Conservation (phyloP, 2,329 filamentous ascomycete species). For the Stenocarpella maydis region DNA sequence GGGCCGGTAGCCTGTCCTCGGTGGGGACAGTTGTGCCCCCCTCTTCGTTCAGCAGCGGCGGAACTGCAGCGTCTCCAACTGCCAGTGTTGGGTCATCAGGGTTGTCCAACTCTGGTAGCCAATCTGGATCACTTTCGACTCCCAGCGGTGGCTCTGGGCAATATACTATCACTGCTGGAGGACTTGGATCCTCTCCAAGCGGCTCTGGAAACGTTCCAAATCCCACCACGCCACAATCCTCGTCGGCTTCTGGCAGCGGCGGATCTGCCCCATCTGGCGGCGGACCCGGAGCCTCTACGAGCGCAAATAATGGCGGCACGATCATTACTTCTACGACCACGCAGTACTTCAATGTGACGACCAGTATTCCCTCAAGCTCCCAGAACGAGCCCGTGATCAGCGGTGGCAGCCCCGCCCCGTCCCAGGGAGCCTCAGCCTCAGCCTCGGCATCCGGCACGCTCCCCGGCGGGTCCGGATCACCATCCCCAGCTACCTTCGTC, state of each 20-base stretch:
- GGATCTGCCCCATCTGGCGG: background rate
- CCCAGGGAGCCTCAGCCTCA: background rate
- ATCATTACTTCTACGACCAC: slow-evolving; percentile 1
- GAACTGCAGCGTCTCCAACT: background rate
- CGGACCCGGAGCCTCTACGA: background rate
- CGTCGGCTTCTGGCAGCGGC: background rate
- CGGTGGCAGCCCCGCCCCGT: background rate
- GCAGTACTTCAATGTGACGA: slow-evolving; percentile 10
- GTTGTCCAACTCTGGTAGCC: background rate
- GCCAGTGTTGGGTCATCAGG: background rate
- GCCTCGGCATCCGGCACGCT: slow-evolving; percentile 7
- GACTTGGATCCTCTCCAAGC: background rate
- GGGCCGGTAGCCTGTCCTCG: background rate
- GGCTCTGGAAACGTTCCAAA: background rate
- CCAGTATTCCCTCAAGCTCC: background rate
- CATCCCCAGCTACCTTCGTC: slow-evolving; percentile 8
- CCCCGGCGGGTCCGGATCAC: background rate
- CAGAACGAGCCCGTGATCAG: background rate
- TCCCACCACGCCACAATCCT: background rate
- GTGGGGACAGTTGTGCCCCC: background rate
- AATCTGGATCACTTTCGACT: background rate
- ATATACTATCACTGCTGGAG: background rate
- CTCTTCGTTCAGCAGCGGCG: background rate
- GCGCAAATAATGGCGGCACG: background rate
- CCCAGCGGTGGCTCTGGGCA: background rate